phyloP scores from a whole-genome alignment of 2,329 filamentous ascomycete genomes.

The Pseudopithomyces chartarum region DNA sequence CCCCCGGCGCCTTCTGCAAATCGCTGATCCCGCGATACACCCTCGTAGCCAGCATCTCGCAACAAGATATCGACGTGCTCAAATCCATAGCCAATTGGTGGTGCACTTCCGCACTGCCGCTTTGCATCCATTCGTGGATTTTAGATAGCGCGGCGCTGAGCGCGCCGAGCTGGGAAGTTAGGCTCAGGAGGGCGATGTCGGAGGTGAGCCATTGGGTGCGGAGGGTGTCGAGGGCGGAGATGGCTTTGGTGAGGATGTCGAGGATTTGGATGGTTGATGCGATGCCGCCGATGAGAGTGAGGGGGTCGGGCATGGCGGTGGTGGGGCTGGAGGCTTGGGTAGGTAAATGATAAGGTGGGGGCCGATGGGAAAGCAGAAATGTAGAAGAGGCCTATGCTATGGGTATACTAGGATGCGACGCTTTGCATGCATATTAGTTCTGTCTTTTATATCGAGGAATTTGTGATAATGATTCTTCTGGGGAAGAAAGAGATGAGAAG shows the following conservation, averaged over 20 bases:
- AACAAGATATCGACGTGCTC: conserved; percentile 17
- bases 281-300: conserved; percentile 9
- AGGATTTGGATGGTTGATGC: conserved; percentile 8
- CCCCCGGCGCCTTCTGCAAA: conserved; percentile 1
- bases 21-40: conserved; percentile 12
- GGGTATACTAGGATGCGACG: too few species aligned
- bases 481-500: too few species aligned
- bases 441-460: too few species aligned
- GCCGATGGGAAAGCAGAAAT: too few species aligned
- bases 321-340: background rate
- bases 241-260: conserved; percentile 8
- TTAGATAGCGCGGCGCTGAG: conserved; percentile 20
- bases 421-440: too few species aligned
- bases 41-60: conserved; percentile 12
- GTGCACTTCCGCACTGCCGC: conserved; percentile 3
- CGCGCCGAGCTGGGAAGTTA: conserved; percentile 17
- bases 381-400: too few species aligned
- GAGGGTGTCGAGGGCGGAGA: conserved; percentile 3
- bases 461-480: too few species aligned
- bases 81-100: conserved; percentile 25
- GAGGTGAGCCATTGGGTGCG: conserved; percentile 11
- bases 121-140: conserved; percentile 21
- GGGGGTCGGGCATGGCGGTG: conserved; percentile 19
- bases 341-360: too few species aligned
- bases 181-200: conserved; percentile 17